Evolutionary conservation across 305 asterid genomes (phyloP).

Genomic region (Ajuga reptans): DNA sequence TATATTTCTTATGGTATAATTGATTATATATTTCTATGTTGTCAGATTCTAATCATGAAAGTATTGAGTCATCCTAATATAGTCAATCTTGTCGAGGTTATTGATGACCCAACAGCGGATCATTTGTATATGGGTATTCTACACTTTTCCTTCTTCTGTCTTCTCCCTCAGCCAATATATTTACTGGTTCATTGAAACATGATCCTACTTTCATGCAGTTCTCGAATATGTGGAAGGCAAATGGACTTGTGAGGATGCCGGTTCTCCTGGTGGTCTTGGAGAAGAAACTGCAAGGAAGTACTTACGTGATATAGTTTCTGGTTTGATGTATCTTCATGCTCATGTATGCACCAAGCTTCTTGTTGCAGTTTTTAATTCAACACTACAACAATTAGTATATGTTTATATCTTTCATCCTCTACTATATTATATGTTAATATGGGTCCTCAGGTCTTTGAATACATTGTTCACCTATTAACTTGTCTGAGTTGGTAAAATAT

Average conservation of each 20-base stretch:
- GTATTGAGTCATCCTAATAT: conserved; percentile 84
- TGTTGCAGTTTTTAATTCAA: not conserved
- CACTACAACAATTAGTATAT: not conserved
- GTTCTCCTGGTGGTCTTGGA: conserved; percentile 51
- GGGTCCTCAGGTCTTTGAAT: not conserved
- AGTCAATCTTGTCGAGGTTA: conserved; percentile 87
- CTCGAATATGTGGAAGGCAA: conserved; percentile 69
- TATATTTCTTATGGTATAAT: not conserved
- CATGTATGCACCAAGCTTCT: conserved; percentile 37
- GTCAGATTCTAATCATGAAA: conserved; percentile 87
- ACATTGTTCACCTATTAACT: not conserved
- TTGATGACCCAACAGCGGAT: conserved; percentile 79
- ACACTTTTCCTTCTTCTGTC: conserved; percentile 16
- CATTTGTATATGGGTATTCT: conserved; percentile 85
- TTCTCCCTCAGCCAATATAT: not conserved
- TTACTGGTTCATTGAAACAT: conserved; percentile 14
- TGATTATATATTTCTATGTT: not conserved
- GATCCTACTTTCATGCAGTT: conserved; percentile 28
- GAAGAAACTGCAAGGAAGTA: conserved; percentile 56
- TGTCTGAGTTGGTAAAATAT: not conserved
- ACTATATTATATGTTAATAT: not conserved
- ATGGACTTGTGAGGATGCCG: conserved; percentile 67
- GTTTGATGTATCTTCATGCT: conserved; percentile 60
- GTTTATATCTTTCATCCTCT: not conserved
- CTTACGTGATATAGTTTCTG: conserved; percentile 60